Base-by-base conservation (phyloP, 345 rosid species). In the Citrus unshiu region DNA sequence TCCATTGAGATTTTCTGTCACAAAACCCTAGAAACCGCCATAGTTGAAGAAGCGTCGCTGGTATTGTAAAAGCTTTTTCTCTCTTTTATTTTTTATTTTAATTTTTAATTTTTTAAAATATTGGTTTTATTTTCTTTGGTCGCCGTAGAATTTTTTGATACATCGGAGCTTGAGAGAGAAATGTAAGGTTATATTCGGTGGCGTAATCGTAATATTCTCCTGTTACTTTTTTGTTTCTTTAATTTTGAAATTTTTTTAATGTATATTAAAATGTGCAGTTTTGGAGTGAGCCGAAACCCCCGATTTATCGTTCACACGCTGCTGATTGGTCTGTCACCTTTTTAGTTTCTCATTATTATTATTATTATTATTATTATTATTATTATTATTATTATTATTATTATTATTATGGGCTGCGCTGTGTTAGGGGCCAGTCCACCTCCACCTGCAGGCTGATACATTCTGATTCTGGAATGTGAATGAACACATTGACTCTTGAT, bases 1-100 rank as follows among this genome's bases (percentile, higher is more conserved):
- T 93, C 98, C 97, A 94, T 93, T 27, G 84, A 85, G 79, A 65
- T 79, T 25, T 60, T 34, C 30, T 78, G 80, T 80, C 79, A 80
- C 68, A 71, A 62, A 83, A 84, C 82, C 85, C 84, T 71, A 81
- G 75, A 77, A 86, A 86, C 85, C 82, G 86, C 89, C 95, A 90
- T 92, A 37, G 84, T 83, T 78, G 85, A 83, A 81, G 87, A 86
- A 79, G 64, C 72, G 72, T 70, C 68, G 77, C 24, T 74, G 40
- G 64, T 76, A 30, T 25, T 13, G 62, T 54, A 56, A 25, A 14
- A 30, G 18, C 24, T 49, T 64, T 39, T 54, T 40, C 54, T 13
- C 69, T 51, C 82, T 83, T 9, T 16, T 60, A 29, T 77, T 81
- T 68, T 83, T 78, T 85, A 82, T 74, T 85, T 87, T 79, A 57